Base-by-base conservation (phyloP, 768 basidiomycete species). In the Trametes cinnabarina region DNA sequence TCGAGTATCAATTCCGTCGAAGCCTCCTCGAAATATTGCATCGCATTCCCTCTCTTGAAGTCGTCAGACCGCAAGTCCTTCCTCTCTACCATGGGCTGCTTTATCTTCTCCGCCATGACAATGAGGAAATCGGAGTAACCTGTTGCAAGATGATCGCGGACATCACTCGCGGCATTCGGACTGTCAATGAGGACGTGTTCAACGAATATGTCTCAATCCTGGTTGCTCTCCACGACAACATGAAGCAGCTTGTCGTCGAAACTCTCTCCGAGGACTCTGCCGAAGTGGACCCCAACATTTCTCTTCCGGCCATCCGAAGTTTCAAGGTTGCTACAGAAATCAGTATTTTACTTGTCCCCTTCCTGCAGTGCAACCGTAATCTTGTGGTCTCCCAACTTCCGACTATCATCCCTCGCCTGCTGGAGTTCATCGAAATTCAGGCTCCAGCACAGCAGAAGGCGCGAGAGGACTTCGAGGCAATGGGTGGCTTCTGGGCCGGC, bases 301-400 rank as follows among this genome's bases (percentile, higher is more conserved):
- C 87, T 35, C 74, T 88, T n/a, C 85, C 85, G 8, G 86, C 88
- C 46, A 82, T 87, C 53, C 83, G 85, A 57, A 95, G 93, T 69
- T 94, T 97, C 79, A 98, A 97, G 72, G 90, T 97, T 10, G 76
- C 98, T 11, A 87, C 91, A 14, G 97, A 99, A 74, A 89, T 96
- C 79, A 91, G 91, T 5, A 88, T 95, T 77, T 86, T 92, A 12
- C 85, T 96, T 69, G 90, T 94, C 26, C 84, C 94, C 25, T 89
- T 97, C 73, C 87, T 90, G 60, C 96, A 98, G 72, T 82, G 84
- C 37, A 88, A 92, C 63, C 82, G 87, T 42, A 73, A 77, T 8
- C 71, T 89, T 59, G 85, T 92, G 49, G 74, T 80, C 14, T 76
- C 85, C 2, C 78, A 84, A 15, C 81, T 96, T 58, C 81, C 86